Evolutionary conservation across 179 eudicot genomes (phyloP).

Genomic region (Silene noctiflora): DNA sequence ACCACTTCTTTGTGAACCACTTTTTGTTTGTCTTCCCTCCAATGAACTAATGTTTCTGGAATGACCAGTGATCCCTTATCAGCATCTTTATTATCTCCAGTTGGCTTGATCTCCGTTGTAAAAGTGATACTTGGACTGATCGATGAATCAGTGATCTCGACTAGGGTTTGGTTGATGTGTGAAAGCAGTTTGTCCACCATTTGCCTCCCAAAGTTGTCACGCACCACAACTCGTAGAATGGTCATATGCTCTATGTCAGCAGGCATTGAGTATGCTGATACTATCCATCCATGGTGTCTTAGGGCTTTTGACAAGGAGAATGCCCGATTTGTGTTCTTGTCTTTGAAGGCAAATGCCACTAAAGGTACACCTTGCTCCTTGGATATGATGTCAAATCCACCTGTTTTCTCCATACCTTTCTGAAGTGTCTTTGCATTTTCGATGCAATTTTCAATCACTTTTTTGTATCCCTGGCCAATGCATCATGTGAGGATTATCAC

Average conservation of each 20-base stretch:
- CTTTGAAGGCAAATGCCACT: slow-evolving; percentile 41
- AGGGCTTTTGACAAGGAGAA: slow-evolving; percentile 36
- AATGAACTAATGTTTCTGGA: slow-evolving; percentile 40
- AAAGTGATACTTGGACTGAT: slow-evolving; percentile 29
- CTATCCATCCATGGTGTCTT: slow-evolving; percentile 38
- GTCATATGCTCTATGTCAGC: slow-evolving; percentile 38
- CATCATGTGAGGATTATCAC: not conserved
- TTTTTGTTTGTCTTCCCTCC: slow-evolving; percentile 34
- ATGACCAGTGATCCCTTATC: slow-evolving; percentile 29
- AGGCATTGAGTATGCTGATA: slow-evolving; percentile 43
- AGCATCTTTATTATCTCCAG: slow-evolving; percentile 28
- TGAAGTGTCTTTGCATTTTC: slow-evolving; percentile 33
- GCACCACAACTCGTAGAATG: slow-evolving; percentile 36
- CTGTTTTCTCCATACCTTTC: slow-evolving; percentile 35
- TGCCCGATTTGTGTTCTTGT: slow-evolving; percentile 32
- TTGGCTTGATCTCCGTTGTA: slow-evolving; percentile 36
- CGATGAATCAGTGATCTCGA: slow-evolving; percentile 23
- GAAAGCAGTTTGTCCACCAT: slow-evolving; percentile 38
- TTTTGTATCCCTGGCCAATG: slow-evolving; percentile 33
- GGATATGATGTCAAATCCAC: slow-evolving; percentile 33
- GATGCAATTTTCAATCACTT: slow-evolving; percentile 35
- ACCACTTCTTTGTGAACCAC: slow-evolving; percentile 34
- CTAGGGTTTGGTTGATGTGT: slow-evolving; percentile 30
- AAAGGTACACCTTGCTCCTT: slow-evolving; percentile 40
- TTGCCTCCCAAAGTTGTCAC: slow-evolving; percentile 42